Evolutionary conservation across 345 rosid species (phyloP), one percentile per base, ranked within the genome.

Genomic region (Noccaea bulbosa): DNA sequence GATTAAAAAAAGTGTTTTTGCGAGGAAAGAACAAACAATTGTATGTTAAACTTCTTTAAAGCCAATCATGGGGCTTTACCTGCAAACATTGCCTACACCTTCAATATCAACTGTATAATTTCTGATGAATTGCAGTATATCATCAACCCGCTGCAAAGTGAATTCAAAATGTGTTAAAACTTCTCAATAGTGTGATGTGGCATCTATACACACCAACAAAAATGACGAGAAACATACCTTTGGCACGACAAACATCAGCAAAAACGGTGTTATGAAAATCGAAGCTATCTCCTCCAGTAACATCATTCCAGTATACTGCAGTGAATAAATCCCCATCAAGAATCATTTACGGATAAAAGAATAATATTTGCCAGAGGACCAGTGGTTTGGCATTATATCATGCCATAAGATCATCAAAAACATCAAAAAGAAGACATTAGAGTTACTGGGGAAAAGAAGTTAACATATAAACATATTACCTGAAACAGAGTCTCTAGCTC

Each of bases 41-140:
- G 12, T 17, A 20, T 41, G 33, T 39, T 33, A 17, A 54, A 54
- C 20, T 47, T 56, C 51, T 44, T 35, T 34, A 44, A 5, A 60
- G 60, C n/a, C 54, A 47, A 45, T 4, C 35, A 67, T 22, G 50
- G 9, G 9, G 5, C 14, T 66, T 55, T 47, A 92, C 99, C 99
- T 83, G 86, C 99, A 95, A 70, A 95, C 96, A 68, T 92, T 85
- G 72, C 99, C 99, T 62, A 95, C 99, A 67, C 99, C 99, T 80
- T 92, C 97, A 62, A 95, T 76, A 60, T 90, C 77, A 69, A 88
- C 88, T 4, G 99, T 92, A 75, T 81, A 87, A 56, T 88, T 85
- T n/a, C 74, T 81, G 61, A 95, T 88, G 87, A 95, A 95, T 81
- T 82, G 87, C 80, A 95, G 82, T 62, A 95, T 95, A 72, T 84